Base-by-base conservation (phyloP, 1,284 basidiomycete species). In the Salmacisia buchloeana region DNA sequence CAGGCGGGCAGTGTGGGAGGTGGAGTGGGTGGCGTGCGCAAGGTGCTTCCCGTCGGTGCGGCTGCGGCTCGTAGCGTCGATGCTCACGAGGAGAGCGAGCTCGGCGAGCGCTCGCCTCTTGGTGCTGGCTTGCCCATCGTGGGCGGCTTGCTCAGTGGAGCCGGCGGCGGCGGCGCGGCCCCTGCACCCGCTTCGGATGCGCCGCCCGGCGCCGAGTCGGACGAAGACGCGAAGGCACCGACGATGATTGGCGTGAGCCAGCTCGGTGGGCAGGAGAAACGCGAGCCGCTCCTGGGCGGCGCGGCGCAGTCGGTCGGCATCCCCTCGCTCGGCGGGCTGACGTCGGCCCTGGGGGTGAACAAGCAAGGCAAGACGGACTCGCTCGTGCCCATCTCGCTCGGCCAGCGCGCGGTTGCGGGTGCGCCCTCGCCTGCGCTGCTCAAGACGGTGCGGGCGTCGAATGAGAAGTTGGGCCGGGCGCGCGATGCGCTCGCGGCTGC, bases 21-120 rank as follows among this genome's bases (percentile, higher is more conserved):
- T 43, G 18, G 23, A 43, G 39, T 15, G 18, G 39, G 39, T 21
- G 23, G 23, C 5, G 39, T 15, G 39, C 39, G 18, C 23, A 43
- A 43, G 39, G 23, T 43, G 6, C 39, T 43, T 15, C 39, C 39
- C 39, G 18, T 43, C 39, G 23, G 18, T 43, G 39, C 15, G 6
- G 15, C n/a, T n/a, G n/a, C n/a, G n/a, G n/a, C n/a, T n/a, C n/a
- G n/a, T n/a, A n/a, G n/a, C n/a, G n/a, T n/a, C n/a, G n/a, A n/a
- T n/a, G 23, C 39, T 43, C 39, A 15, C 39, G 39, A 15, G 6
- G 39, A 15, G 18, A 43, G 3, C 39, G 23, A 15, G 18, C 49
- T n/a, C 25, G 49, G 34, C 49, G 49, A 33, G 49, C 49, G 13
- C 49, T 54, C 49, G n/a, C n/a, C n/a, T n/a, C n/a, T n/a, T n/a